These are phyloP conservation scores for Lactifluus subvellereus DNA, from an alignment of 768 basidiomycete genomes.

Conservation along the genomic window DNA sequence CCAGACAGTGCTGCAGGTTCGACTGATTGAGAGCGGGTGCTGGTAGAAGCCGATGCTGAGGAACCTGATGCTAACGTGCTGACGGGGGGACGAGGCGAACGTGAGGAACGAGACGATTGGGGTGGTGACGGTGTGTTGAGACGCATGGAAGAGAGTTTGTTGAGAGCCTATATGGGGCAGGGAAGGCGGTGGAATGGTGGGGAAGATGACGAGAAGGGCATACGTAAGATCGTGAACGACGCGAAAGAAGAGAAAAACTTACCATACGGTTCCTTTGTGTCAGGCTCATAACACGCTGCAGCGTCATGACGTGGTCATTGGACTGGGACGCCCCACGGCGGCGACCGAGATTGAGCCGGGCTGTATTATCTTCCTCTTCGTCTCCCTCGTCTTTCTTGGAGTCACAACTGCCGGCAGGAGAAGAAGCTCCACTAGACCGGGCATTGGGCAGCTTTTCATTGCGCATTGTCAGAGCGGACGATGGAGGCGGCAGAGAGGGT, in stretches of 20 bases:
- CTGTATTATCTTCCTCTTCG: slow-evolving; percentile 60
- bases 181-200: background rate
- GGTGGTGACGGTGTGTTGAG: slow-evolving; percentile 51
- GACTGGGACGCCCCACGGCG: slow-evolving; percentile 30
- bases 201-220: background rate
- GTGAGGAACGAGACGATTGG: slow-evolving; percentile 34
- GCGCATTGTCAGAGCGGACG: slow-evolving; percentile 34
- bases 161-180: slow-evolving; percentile 18
- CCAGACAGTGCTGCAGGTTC: slow-evolving; percentile 44
- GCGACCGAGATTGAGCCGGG: slow-evolving; percentile 35
- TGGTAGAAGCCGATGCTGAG: slow-evolving; percentile 28
- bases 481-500: slow-evolving; percentile 30
- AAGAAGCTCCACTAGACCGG: slow-evolving; percentile 22
- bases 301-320: slow-evolving; percentile 51
- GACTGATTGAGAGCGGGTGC: slow-evolving; percentile 33
- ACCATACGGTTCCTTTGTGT: slow-evolving; percentile 72
- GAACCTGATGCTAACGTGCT: slow-evolving; percentile 28
- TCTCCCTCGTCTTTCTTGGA: slow-evolving; percentile 45
- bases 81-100: slow-evolving; percentile 26
- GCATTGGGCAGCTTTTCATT: slow-evolving; percentile 34
- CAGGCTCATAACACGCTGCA: slow-evolving; percentile 65
- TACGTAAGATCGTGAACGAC: background rate
- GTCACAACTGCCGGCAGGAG: slow-evolving; percentile 40
- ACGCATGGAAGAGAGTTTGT: slow-evolving; percentile 56
- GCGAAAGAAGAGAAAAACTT: slow-evolving; percentile 29